Evolutionary conservation across 2,329 filamentous ascomycete species (phyloP).

Genomic region (Hirsutella minnesotensis): DNA sequence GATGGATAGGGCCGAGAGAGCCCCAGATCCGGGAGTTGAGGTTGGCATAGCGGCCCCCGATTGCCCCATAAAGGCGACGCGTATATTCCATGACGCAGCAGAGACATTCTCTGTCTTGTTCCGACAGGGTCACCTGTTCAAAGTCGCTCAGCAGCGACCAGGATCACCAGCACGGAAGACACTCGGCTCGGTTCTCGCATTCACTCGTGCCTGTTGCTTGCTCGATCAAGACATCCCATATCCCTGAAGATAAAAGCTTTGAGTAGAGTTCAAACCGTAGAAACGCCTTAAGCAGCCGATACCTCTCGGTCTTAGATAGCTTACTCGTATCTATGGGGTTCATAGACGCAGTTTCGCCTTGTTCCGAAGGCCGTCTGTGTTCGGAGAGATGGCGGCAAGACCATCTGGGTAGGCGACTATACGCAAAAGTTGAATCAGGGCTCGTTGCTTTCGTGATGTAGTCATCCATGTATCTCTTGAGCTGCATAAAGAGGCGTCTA

Average conservation of each 20-base stretch:
- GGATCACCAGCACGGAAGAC: neutral
- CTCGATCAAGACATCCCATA: neutral
- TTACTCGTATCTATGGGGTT: neutral
- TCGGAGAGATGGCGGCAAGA: neutral
- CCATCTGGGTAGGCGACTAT: neutral
- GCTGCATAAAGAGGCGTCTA: neutral
- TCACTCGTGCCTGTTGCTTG: too few species aligned
- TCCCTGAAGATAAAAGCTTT: neutral
- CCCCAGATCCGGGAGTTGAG: neutral
- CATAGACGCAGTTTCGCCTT: neutral
- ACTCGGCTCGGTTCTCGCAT: neutral
- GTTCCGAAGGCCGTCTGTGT: too few species aligned
- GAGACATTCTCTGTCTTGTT: neutral
- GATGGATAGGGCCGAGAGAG: neutral
- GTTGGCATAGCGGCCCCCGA: neutral
- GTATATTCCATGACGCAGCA: neutral
- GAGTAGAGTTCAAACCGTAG: neutral
- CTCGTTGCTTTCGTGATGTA: neutral
- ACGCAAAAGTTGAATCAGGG: neutral
- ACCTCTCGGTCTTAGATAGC: neutral
- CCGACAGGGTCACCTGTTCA: neutral
- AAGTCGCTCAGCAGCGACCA: neutral
- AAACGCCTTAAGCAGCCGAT: neutral
- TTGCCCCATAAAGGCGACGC: neutral
- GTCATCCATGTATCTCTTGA: neutral